Conservation (phyloP, 2,329 filamentous ascomycete genomes). For the Sclerotinia glacialis region DNA sequence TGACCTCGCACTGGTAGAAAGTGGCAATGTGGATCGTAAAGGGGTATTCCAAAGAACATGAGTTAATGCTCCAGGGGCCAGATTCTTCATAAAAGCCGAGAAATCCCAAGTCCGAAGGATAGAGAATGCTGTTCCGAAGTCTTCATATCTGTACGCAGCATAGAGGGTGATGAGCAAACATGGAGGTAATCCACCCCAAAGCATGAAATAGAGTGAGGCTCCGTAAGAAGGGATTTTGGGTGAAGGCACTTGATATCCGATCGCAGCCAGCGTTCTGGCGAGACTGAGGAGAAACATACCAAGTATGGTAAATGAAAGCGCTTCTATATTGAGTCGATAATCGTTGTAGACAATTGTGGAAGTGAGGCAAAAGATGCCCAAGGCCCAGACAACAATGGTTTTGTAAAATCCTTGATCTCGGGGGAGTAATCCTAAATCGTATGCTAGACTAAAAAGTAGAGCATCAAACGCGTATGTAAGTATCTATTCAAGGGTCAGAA, state of each 20-base stretch:
- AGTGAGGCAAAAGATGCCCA: constrained; percentile 26
- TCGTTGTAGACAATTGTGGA: constrained; percentile 28
- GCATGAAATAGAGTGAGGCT: constrained; percentile 28
- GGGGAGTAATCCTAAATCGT: constrained; percentile 24
- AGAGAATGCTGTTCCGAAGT: constrained; percentile 27
- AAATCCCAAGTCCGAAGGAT: constrained; percentile 29
- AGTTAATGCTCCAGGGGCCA: constrained; percentile 30
- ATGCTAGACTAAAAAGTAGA: constrained; percentile 30
- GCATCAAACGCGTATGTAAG: constrained; percentile 36
- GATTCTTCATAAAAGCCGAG: constrained; percentile 24
- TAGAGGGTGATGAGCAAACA: constrained; percentile 30
- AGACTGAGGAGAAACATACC: constrained; percentile 31
- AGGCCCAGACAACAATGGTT: constrained; percentile 25
- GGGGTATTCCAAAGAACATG: constrained; percentile 32
- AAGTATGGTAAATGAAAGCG: constrained; percentile 26
- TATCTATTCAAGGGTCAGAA: constrained; percentile 29
- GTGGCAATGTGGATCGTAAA: constrained; percentile 33
- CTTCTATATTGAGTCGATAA: constrained; percentile 31
- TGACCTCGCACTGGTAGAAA: constrained; percentile 27
- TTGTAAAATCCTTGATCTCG: constrained; percentile 25
- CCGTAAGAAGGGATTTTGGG: constrained; percentile 28
- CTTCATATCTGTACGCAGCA: constrained; percentile 32
- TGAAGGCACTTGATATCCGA: constrained; percentile 27
- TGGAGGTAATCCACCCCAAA: constrained; percentile 32
- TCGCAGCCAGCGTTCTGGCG: constrained; percentile 29